Percentiles rank a stretch among this genome's conserved stretches.
phyloP scores from a whole-genome alignment of 768 basidiomycete species.

The Boletus pseudopeckii region DNA sequence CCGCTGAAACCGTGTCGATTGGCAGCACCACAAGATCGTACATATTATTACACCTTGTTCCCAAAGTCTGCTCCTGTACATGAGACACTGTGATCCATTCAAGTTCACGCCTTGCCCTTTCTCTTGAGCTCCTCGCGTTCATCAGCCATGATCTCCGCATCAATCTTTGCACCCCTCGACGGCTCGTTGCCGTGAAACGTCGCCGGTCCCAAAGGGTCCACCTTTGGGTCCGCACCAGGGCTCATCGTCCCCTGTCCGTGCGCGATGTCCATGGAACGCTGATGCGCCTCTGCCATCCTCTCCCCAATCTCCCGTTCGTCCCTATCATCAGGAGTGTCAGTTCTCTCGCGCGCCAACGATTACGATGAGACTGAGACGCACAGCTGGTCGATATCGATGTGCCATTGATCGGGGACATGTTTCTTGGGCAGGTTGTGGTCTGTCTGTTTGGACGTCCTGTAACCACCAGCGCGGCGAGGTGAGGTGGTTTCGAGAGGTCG shows the following conservation, averaged over 20 bases:
- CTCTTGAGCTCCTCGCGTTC: conserved; percentile 46
- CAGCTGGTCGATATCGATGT: conserved; percentile 35
- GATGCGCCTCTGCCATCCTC: conserved; percentile 33
- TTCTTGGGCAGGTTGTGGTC: conserved; percentile 24
- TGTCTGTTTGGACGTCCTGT: conserved; percentile 23
- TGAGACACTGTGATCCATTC: neutral
- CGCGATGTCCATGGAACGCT: conserved; percentile 26
- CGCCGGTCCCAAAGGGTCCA: conserved; percentile 49
- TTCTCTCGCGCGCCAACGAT: neutral
- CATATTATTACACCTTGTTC: neutral
- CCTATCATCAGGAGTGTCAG: conserved; percentile 26
- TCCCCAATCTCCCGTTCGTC: conserved; percentile 43
- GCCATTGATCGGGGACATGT: conserved; percentile 33
- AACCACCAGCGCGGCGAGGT: neutral
- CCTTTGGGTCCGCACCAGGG: conserved; percentile 30
- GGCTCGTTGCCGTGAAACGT: conserved; percentile 55
- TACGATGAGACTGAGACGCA: conserved; percentile 5
- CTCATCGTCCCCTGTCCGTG: conserved; percentile 29
- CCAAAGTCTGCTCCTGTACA: neutral
- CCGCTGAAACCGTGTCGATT: neutral
- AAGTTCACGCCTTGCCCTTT: conserved; percentile 40
- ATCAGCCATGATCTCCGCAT: conserved; percentile 51
- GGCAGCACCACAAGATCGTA: neutral
- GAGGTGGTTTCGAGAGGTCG: neutral
- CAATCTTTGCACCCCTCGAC: conserved; percentile 55